Base-by-base conservation (phyloP, 352 stramenopile genomes). In the Pythium insidiosum region DNA sequence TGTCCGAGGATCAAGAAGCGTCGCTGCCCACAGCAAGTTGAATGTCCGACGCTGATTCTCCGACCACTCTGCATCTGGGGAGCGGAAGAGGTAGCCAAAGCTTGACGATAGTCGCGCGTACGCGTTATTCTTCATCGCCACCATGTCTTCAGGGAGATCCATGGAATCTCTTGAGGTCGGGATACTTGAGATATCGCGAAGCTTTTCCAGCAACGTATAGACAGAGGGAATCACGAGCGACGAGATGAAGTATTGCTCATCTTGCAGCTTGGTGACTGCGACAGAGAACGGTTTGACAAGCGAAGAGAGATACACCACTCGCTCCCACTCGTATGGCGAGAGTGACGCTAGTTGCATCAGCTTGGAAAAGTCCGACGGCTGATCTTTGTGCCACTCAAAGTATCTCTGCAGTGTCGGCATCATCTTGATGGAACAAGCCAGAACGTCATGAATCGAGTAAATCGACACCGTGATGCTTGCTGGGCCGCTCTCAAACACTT, bases 231-330 rank as follows among this genome's bases (percentile, higher is more conserved):
- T 73, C 16, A 88, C 69, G 18, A 88, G 47, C 16, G 73, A 86
- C 6, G 76, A 85, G 0, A 74, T 56, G 10, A 83, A 62, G 28
- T 71, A 84, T 22, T 66, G 56, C 19, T 88, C 70, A 22, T 58
- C 58, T 11, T 84, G 68, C 3, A 88, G 46, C 45, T 88, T 83
- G 2, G 53, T 46, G 1, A 66, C 73, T 2, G 73, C 72, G 15
- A 86, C 73, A 5, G 67, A 66, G 33, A 88, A 86, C 9, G 76
- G 73, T 29, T 84, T 85, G 3, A 88, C 38, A 25, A 88, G 63
- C 12, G 72, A 64, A 22, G 66, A 66, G 20, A 88, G 50, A 43
- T 80, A 78, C 7, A 54, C 61, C 18, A 82, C 68, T 10, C 71
- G 69, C 20, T 71, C 73, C 76, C 76, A 88, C 25, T 88, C 76